Evolutionary conservation across 1,284 basidiomycete genomes (phyloP), one percentile per base, ranked within the genome.

Genomic region (Sutorius eximius): DNA sequence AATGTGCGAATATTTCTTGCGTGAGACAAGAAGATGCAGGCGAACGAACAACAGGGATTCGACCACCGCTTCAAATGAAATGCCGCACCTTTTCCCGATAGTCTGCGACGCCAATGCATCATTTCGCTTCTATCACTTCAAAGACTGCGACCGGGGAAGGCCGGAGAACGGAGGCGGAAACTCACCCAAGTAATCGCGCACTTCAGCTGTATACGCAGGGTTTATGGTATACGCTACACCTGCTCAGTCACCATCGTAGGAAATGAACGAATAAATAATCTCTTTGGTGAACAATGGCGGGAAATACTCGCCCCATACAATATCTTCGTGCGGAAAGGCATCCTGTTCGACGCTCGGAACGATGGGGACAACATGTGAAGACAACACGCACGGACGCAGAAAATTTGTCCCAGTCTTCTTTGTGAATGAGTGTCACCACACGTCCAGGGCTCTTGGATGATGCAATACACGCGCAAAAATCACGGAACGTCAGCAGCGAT

Each of bases 341-440:
- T 91, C 87, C 87, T 91, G 40, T 43, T 50, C 29, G 12, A 46
- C 13, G 37, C 1, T 53, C 2, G 18, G 7, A 33, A 24, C 7
- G 0, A 10, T 12, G 7, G 2, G 16, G 34, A 16, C 0, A 5
- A 15, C 43, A 33, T 8, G 30, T 5, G 8, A 15, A 45, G 12
- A 38, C 24, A 18, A 27, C 8, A 67, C 81, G 58, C 59, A 88
- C 88, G 20, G 81, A 80, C 20, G 68, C 75, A 15, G 88, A 88
- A 65, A 90, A 86, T 10, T 72, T 70, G 48, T 86, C 83, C 92
- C 92, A 95, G 52, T 93, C 89, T 68, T 86, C 82, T 55, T 89
- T 87, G 63, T 89, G 87, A n/a, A 95, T 78, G 4, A 95, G 75
- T 2, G 93, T 95, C 5, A 93, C 93, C 2, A 93, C 93, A n/a